Evolutionary conservation across 1,139 yeast species (phyloP).

Genomic region (Arxiozyma bovina): DNA sequence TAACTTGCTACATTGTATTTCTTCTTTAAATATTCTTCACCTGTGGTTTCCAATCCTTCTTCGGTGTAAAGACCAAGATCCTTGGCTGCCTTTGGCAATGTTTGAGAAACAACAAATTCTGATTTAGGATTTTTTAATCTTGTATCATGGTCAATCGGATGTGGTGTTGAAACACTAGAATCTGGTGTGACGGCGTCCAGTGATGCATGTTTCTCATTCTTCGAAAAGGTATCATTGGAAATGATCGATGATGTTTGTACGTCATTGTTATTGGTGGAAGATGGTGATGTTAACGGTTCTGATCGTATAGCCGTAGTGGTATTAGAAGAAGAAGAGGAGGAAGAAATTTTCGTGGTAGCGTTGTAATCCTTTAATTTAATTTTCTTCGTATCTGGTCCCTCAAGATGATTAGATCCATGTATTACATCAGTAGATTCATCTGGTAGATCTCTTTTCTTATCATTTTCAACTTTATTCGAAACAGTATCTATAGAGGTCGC

Average conservation of each 20-base stretch:
- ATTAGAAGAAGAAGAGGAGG: neutral
- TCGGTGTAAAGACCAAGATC: constrained; percentile 63
- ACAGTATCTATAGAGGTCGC: neutral
- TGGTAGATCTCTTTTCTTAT: constrained; percentile 1
- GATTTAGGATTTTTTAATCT: constrained; percentile 64
- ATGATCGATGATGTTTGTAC: neutral
- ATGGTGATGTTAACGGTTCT: neutral
- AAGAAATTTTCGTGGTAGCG: constrained; percentile 9
- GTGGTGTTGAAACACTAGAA: constrained; percentile 13
- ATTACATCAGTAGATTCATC: neutral
- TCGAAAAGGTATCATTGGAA: neutral
- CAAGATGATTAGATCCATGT: neutral
- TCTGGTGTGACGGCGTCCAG: neutral
- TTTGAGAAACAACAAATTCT: constrained; percentile 67
- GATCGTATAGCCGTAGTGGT: neutral
- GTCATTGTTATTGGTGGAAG: neutral
- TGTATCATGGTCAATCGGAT: constrained; percentile 45
- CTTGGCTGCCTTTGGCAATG: constrained; percentile 59
- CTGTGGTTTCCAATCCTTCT: constrained; percentile 44
- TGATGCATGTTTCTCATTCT: neutral
- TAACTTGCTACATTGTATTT: constrained; percentile 85
- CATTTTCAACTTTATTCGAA: neutral
- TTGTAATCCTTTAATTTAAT: constrained; percentile 7
- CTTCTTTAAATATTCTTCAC: constrained; percentile 63
- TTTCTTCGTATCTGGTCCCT: constrained; percentile 10